Percentiles rank a stretch among this genome's conserved stretches.
Conservation (phyloP, 768 basidiomycete genomes). For the Xerocomellus amylosporus region DNA sequence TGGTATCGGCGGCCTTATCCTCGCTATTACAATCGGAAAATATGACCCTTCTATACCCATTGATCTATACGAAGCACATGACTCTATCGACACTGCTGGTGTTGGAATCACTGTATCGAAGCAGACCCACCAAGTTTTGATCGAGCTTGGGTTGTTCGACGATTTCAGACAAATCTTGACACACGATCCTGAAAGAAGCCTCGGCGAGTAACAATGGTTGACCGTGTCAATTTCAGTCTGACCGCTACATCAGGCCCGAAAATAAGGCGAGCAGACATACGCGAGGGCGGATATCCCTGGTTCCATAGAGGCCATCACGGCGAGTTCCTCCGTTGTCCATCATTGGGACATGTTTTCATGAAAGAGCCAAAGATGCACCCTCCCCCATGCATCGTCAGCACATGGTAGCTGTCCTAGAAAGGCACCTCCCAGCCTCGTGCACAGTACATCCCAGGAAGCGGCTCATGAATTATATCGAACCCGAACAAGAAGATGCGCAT, state of each 20-base stretch:
- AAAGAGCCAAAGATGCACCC: background rate
- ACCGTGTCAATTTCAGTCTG: background rate
- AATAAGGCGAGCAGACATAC: conserved; percentile 29
- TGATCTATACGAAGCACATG: conserved; percentile 46
- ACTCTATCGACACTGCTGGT: conserved; percentile 39
- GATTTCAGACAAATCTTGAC: conserved; percentile 26
- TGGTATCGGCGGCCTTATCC: conserved; percentile 10
- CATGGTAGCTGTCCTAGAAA: conserved; percentile 19
- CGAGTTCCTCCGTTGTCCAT: background rate
- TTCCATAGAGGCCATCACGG: no score
- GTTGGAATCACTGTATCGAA: conserved; percentile 47
- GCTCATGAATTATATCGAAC: conserved; percentile 15
- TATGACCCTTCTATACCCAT: conserved; percentile 35
- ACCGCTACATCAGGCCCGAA: background rate
- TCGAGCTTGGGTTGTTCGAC: conserved; percentile 41
- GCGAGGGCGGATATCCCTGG: background rate
- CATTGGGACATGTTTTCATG: background rate
- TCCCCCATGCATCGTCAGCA: conserved; percentile 21
- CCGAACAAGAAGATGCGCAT: conserved; percentile 31
- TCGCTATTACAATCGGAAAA: conserved; percentile 38
- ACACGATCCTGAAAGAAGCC: conserved; percentile 6
- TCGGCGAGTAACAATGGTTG: conserved; percentile 5
- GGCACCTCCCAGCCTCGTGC: conserved; percentile 17
- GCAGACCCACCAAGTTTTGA: conserved; percentile 45
- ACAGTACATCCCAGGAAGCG: conserved; percentile 19